Percentiles rank a stretch among this genome's conserved stretches.
Conservation (phyloP, 2,329 filamentous ascomycete species). For the Leptographium wingfieldii region DNA sequence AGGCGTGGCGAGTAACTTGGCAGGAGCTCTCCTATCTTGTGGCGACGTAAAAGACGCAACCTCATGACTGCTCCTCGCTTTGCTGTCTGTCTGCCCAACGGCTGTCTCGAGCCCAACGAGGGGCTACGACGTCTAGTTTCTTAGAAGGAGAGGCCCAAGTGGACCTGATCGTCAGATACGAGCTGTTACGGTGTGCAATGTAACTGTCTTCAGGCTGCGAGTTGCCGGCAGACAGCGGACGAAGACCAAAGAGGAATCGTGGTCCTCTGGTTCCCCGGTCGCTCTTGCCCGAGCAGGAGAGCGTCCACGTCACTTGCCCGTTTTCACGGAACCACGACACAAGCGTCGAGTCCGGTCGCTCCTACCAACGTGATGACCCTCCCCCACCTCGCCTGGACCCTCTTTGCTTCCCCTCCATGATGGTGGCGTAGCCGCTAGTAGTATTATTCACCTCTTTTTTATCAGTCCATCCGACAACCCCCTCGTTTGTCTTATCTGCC, state of each 20-base stretch:
- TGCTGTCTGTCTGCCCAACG: not conserved
- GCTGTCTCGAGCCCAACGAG: not conserved
- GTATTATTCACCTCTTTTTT: not conserved
- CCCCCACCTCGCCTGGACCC: constrained; percentile 4
- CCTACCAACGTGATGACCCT: not conserved
- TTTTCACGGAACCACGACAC: too few relatives aligned
- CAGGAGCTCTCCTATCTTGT: too few relatives aligned
- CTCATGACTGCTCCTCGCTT: not conserved
- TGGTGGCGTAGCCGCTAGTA: not conserved
- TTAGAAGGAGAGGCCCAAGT: not conserved
- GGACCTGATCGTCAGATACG: not conserved
- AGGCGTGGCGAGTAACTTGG: too few relatives aligned
- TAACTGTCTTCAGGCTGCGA: too few relatives aligned
- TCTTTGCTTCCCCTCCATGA: constrained; percentile 1
- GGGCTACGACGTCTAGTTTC: not conserved
- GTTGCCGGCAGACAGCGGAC: too few relatives aligned
- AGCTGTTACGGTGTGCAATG: not conserved
- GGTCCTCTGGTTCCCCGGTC: too few relatives aligned
- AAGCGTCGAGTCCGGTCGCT: not conserved
- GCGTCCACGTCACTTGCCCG: too few relatives aligned
- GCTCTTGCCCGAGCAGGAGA: too few relatives aligned
- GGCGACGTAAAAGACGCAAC: too few relatives aligned
- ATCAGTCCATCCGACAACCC: not conserved
- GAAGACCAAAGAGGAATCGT: too few relatives aligned
- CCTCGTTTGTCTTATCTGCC: not conserved